Percentiles rank a stretch among this genome's conserved stretches.
Conservation (phyloP, 2,329 filamentous ascomycete genomes). For the Fusarium abutilonis region DNA sequence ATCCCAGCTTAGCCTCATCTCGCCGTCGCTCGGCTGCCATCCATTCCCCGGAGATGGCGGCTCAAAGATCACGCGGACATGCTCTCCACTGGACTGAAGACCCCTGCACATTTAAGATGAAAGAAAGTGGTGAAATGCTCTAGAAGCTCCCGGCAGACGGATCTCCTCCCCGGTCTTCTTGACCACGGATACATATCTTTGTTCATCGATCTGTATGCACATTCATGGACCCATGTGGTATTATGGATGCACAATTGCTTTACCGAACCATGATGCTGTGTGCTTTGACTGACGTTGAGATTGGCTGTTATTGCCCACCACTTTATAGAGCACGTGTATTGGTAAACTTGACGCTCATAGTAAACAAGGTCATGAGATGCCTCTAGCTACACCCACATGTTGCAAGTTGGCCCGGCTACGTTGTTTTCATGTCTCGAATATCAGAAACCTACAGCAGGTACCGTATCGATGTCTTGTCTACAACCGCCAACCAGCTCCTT, state of each 20-base stretch:
- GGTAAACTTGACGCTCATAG: conserved; percentile 14
- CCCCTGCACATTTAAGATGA: conserved; percentile 38
- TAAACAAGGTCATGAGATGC: conserved; percentile 32
- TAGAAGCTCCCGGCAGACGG: conserved; percentile 36
- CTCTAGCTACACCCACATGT: conserved; percentile 29
- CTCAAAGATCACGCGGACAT: conserved; percentile 42
- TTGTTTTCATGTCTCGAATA: conserved; percentile 18
- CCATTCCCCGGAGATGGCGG: conserved; percentile 42
- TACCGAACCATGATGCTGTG: neutral
- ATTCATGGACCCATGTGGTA: conserved; percentile 10
- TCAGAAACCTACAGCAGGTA: conserved; percentile 15
- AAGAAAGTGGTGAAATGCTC: conserved; percentile 36
- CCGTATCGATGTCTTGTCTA: conserved; percentile 18
- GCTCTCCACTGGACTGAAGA: conserved; percentile 15
- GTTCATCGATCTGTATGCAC: conserved; percentile 18
- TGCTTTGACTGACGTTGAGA: conserved; percentile 2
- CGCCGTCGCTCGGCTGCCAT: conserved; percentile 29
- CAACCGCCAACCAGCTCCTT: conserved; percentile 10
- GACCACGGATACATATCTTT: conserved; percentile 7
- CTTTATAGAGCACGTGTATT: conserved; percentile 36
- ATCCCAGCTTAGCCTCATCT: conserved; percentile 41
- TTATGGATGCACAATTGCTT: conserved; percentile 18
- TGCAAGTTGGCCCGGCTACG: conserved; percentile 28
- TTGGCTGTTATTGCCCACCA: conserved; percentile 19
- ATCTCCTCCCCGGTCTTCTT: conserved; percentile 26